Percentiles rank a stretch among this genome's conserved stretches.
Evolutionary conservation across 176 grass and related monocot species (phyloP).

Genomic region (Oropetium thomaeum): DNA sequence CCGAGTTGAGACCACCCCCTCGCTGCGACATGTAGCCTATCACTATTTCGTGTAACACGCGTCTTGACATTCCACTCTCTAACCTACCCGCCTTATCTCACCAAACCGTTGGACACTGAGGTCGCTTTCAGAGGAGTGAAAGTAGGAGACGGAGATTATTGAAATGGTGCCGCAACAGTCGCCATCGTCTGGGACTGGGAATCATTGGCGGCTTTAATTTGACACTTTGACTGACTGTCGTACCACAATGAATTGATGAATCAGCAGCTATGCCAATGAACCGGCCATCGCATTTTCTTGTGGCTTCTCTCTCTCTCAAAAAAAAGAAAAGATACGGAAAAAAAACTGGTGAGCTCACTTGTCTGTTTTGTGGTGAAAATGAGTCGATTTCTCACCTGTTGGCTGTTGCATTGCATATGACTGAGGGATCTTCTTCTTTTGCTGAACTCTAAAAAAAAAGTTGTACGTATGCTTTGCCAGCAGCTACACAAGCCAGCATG

Average conservation of each 20-base stretch:
- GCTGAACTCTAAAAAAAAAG: too few relatives aligned
- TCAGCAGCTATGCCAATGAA: background rate
- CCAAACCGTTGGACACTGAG: background rate
- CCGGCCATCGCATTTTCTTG: too few relatives aligned
- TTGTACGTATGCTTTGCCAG: background rate
- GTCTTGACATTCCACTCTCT: background rate
- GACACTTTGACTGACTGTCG: slow-evolving; percentile 39
- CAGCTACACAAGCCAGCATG: background rate
- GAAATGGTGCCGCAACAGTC: slow-evolving; percentile 42
- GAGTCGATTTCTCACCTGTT: too few relatives aligned
- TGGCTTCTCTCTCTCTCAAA: too few relatives aligned
- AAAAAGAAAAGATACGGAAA: too few relatives aligned
- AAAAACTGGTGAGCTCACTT: too few relatives aligned
- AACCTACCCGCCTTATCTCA: background rate
- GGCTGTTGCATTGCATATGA: too few relatives aligned
- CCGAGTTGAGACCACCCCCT: background rate
- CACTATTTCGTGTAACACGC: background rate
- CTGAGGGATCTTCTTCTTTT: too few relatives aligned
- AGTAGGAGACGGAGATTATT: background rate
- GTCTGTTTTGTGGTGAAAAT: too few relatives aligned
- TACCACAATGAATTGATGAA: slow-evolving; percentile 30
- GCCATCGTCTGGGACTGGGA: slow-evolving; percentile 41
- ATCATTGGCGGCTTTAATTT: slow-evolving; percentile 35
- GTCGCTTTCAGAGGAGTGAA: background rate
- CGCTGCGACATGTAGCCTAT: slow-evolving; percentile 10